Evolutionary conservation across 768 basidiomycete genomes (phyloP).

Genomic region (Kwoniella botswanensis): DNA sequence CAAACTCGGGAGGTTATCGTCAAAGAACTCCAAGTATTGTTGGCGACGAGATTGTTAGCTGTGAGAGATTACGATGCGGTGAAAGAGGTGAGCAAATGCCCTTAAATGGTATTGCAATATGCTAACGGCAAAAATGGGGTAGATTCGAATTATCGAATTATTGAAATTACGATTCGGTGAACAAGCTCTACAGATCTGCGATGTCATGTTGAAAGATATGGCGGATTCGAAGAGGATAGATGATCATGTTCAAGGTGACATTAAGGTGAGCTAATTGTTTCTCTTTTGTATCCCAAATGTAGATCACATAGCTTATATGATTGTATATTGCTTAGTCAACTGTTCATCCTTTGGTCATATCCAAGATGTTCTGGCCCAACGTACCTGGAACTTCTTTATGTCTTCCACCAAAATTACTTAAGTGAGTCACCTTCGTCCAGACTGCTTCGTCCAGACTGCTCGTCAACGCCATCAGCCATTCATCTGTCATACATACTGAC

Average conservation of each 20-base stretch:
- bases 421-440: slow-evolving; percentile 62
- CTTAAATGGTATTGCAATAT: background rate
- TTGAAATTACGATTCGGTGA: slow-evolving; percentile 96
- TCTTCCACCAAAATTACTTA: slow-evolving; percentile 84
- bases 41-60: slow-evolving; percentile 82
- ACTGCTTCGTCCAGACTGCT: too few species aligned
- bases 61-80: slow-evolving; percentile 81
- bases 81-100: slow-evolving; percentile 62
- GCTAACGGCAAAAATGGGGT: background rate
- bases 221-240: slow-evolving; percentile 90
- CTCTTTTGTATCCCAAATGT: background rate
- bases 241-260: slow-evolving; percentile 79
- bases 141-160: slow-evolving; percentile 92
- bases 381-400: slow-evolving; percentile 72
- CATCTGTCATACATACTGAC: too few species aligned
- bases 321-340: slow-evolving; percentile 63
- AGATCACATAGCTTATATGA: too few species aligned
- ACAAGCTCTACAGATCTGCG: slow-evolving; percentile 87
- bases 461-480: too few species aligned
- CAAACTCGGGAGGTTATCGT: slow-evolving; percentile 96
- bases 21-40: slow-evolving; percentile 88
- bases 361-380: slow-evolving; percentile 92
- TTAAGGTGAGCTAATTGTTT: slow-evolving; percentile 62
- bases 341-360: slow-evolving; percentile 88
- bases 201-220: slow-evolving; percentile 98